Base-by-base conservation (phyloP, 2,329 filamentous ascomycete species). In the Epichloe glyceriae region DNA sequence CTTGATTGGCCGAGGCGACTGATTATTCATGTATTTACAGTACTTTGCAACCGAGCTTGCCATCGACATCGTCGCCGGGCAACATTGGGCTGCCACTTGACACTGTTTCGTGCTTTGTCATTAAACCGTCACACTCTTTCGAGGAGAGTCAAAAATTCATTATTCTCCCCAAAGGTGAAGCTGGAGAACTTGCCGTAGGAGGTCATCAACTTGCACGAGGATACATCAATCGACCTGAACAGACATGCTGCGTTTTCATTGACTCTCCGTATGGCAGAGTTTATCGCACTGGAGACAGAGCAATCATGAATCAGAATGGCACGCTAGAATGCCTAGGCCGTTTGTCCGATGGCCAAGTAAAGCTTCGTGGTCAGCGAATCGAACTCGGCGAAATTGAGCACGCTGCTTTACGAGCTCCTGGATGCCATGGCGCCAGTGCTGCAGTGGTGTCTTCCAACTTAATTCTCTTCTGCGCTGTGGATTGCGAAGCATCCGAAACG, bases 211-310 rank as follows among this genome's bases (percentile, higher is more conserved):
- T 95, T 47, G 88, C 90, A 8, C 72, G 78, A 47, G 86, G 81
- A 7, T 96, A 96, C 62, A 73, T 95, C 48, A 94, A 95, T 60
- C 78, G 88, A 11, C 77, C 80, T 0, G 82, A 90, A 46, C 82
- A 93, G 61, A 95, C 88, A 0, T 69, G 72, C 1, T 70, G 74
- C 17, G 82, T 81, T 0, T 96, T 95, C 60, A 69, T 95, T 14
- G 62, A 80, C 0, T 80, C 83, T 26, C 68, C 73, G 0, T 83
- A 81, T 61, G 89, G 87, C 3, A 73, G 74, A 3, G 69, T 94
- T 0, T 96, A 96, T 64, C 78, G 86, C 33, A 95, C 89, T 0
- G 89, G 89, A 0, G 90, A 96, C 65, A 88, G 85, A 61, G 90
- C 86, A 4, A 76, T 78, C 20, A 73, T 95, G 46, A 74, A 76